phyloP scores from a whole-genome alignment of 768 basidiomycete species.

The Termitomyces titanicus region DNA sequence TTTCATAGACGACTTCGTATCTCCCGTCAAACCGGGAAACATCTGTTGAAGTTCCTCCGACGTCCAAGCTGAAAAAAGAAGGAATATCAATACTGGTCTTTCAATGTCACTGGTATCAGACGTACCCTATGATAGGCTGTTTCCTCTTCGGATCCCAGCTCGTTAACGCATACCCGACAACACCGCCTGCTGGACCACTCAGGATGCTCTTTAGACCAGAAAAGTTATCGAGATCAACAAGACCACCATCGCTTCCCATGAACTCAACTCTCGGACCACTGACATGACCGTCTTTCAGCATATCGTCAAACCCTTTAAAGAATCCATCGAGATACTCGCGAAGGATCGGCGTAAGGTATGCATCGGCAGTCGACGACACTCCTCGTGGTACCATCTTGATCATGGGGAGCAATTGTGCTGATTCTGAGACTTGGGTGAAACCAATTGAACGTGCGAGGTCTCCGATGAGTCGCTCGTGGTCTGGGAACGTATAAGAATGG shows the following conservation, averaged over 20 bases:
- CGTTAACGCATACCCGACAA: slow-evolving; percentile 91
- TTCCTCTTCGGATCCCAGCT: slow-evolving; percentile 78
- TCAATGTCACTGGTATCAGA: slow-evolving; percentile 11
- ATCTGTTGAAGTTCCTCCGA: slow-evolving; percentile 96
- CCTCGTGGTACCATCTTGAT: slow-evolving; percentile 96
- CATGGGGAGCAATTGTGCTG: slow-evolving; percentile 85
- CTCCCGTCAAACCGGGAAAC: slow-evolving; percentile 90
- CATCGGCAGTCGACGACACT: slow-evolving; percentile 89
- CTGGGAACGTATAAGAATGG: slow-evolving; percentile 90
- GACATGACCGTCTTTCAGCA: slow-evolving; percentile 56
- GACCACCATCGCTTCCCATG: slow-evolving; percentile 92
- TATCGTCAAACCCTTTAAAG: slow-evolving; percentile 81
- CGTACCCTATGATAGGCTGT: slow-evolving; percentile 81
- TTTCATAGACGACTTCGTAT: slow-evolving; percentile 92
- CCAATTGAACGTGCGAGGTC: slow-evolving; percentile 72
- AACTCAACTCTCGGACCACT: slow-evolving; percentile 81
- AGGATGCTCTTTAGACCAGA: slow-evolving; percentile 92
- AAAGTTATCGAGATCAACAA: slow-evolving; percentile 78
- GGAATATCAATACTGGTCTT: background rate
- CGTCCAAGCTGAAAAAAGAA: slow-evolving; percentile 57
- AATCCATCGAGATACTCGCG: slow-evolving; percentile 85
- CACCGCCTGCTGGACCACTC: slow-evolving; percentile 92
- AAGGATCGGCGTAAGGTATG: slow-evolving; percentile 91
- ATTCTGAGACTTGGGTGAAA: slow-evolving; percentile 89
- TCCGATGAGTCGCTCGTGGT: slow-evolving; percentile 77